These are phyloP conservation scores for Balamuthia mandrillaris DNA, from an alignment of 208 protist genomes.

Conservation along the genomic window DNA sequence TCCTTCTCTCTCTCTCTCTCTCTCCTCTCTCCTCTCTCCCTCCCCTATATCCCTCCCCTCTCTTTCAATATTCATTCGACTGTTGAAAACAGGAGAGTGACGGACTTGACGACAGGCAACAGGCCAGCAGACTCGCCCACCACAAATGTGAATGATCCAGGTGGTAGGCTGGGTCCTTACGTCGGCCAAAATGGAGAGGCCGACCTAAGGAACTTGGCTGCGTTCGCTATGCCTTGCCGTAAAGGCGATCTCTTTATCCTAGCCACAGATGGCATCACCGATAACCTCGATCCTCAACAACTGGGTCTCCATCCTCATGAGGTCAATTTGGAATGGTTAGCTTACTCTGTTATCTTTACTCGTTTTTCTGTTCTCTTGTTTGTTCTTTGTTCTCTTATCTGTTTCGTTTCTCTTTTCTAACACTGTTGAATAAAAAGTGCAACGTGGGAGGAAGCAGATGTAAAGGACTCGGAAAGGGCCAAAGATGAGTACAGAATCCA, in stretches of 20 bases:
- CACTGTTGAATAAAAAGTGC: neutral
- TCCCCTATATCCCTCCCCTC: neutral
- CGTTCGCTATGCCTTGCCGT: conserved; percentile 37
- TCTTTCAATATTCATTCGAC: neutral
- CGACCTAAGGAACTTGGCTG: conserved; percentile 40
- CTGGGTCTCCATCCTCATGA: conserved; percentile 26
- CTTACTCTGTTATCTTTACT: neutral
- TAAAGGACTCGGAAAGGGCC: neutral
- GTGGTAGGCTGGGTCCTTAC: conserved; percentile 55
- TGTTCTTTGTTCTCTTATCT: neutral
- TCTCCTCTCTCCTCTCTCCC: neutral
- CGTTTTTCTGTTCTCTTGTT: neutral
- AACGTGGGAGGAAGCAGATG: neutral
- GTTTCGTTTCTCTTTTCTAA: neutral
- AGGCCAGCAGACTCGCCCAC: conserved; percentile 13
- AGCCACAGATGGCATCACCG: conserved; percentile 48
- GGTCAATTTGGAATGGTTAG: neutral
- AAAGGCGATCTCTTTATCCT: conserved; percentile 54
- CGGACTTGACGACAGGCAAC: conserved; percentile 56
- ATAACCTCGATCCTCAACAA: conserved; percentile 58
- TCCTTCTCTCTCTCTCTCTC: neutral
- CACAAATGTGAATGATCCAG: conserved; percentile 50
- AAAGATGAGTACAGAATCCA: conserved; percentile 34
- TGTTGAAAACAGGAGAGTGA: conserved; percentile 28
- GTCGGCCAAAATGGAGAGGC: conserved; percentile 39